Base-by-base conservation (phyloP, 2,329 filamentous ascomycete species). In the Aureobasidium sp. region DNA sequence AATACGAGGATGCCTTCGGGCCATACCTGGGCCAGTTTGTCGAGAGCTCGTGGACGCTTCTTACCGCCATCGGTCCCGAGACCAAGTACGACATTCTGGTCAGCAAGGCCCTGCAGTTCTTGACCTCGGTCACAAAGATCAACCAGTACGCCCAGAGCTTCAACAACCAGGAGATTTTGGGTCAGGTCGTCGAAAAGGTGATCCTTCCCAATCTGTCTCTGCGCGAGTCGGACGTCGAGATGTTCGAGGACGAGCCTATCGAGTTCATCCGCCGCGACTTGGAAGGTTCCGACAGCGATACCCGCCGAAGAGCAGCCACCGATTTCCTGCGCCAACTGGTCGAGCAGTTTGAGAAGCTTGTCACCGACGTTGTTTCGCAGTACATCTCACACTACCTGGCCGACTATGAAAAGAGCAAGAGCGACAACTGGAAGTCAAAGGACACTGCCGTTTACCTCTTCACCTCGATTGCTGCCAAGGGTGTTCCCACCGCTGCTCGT, bases 401-500 rank as follows among this genome's bases (percentile, higher is more conserved):
- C 39, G 82, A 88, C 61, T 91, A 91, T 70, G 83, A 86, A 61
- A 89, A 89, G 74, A 81, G 86, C 65, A 79, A 80, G 45, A 75
- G 77, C 15, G 77, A 82, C 20, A 91, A 96, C 73, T 99, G 94
- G 94, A 96, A 95, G 75, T 87, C 91, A 53, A 99, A 99, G 78
- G 94, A 99, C 71, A 97, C 93, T 0, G 94, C 94, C n/a, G 88
- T 97, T 63, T 97, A 97, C 71, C 84, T 99, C 17, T 99, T 95
- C 80, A 86, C 94, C 41, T 91, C 94, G 5, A 91, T 97, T 68
- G 94, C 94, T 17, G 91, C 92, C 44, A 96, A 96, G 78, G 94
- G 94, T 60, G 84, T 86, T 36, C 87, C 93, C 36, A 97, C 94
- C 3, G 84, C 91, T 8, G 89, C 87, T 0, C 90, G 96, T 69